These are phyloP conservation scores for Pythium coloratum DNA, from an alignment of 352 stramenopile genomes.

Conservation along the genomic window DNA sequence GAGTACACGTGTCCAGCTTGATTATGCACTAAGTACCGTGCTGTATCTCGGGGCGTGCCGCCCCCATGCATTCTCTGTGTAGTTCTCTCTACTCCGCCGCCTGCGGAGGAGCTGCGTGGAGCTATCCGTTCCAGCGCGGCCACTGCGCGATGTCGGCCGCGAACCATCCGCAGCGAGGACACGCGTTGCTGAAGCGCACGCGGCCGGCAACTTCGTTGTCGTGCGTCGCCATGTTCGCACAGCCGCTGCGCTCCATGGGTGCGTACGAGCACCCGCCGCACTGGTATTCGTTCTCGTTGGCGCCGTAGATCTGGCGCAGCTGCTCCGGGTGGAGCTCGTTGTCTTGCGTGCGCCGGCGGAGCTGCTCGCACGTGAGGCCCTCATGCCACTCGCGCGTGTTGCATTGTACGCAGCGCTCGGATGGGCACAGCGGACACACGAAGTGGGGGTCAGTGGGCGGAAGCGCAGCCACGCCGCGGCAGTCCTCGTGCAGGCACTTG, in stretches of 20 bases:
- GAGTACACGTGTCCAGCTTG: no score
- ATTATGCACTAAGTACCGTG: no score
- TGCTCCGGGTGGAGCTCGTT: slow-evolving; percentile 25
- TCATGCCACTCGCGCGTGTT: slow-evolving; percentile 28
- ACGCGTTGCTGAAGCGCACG: slow-evolving; percentile 11
- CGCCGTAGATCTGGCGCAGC: slow-evolving; percentile 17
- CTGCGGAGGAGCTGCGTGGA: neutral
- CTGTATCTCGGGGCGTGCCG: no score
- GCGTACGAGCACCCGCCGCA: slow-evolving; percentile 13
- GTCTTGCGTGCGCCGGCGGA: slow-evolving; percentile 13
- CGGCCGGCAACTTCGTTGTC: neutral
- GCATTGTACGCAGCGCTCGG: slow-evolving; percentile 24
- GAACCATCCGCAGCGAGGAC: slow-evolving; percentile 21
- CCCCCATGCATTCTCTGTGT: no score
- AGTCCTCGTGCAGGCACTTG: slow-evolving; percentile 12
- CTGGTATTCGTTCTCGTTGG: slow-evolving; percentile 15
- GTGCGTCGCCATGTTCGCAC: slow-evolving; percentile 7
- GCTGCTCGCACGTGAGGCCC: slow-evolving; percentile 23
- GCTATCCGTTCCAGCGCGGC: slow-evolving; percentile 20
- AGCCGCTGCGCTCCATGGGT: slow-evolving; percentile 10
- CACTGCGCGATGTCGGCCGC: slow-evolving; percentile 11
- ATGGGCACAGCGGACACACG: slow-evolving; percentile 18
- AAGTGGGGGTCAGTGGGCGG: slow-evolving; percentile 17
- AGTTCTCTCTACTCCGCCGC: neutral
- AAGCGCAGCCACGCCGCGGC: slow-evolving; percentile 8